Percentiles rank a stretch among this genome's conserved stretches.
phyloP scores from a whole-genome alignment of 192 early-diverging fungal genomes.

The Umbelopsis sp. region DNA sequence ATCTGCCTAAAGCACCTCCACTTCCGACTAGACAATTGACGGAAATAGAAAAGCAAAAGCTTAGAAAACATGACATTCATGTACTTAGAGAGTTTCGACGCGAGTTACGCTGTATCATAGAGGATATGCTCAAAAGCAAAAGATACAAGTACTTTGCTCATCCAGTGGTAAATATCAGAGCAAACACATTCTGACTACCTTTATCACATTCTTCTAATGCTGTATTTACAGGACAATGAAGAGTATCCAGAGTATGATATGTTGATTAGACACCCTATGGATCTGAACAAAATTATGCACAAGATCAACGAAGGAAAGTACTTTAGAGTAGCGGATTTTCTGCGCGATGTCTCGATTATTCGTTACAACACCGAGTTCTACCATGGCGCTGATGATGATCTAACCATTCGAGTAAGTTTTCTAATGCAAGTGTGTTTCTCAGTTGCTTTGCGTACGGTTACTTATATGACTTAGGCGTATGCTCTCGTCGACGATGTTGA shows the following conservation, averaged over 20 bases:
- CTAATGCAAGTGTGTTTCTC: no score
- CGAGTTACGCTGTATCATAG: slow-evolving; percentile 55
- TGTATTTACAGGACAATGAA: neutral
- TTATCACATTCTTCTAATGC: neutral
- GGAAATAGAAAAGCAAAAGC: slow-evolving; percentile 44
- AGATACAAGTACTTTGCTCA: slow-evolving; percentile 46
- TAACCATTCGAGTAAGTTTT: slow-evolving; percentile 10
- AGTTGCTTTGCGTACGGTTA: neutral
- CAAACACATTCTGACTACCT: slow-evolving; percentile 38
- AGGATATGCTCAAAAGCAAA: slow-evolving; percentile 54
- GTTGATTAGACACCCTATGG: slow-evolving; percentile 52
- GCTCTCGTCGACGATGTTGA: slow-evolving; percentile 8
- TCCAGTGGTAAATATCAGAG: slow-evolving; percentile 44
- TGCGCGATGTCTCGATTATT: slow-evolving; percentile 48
- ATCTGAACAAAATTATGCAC: slow-evolving; percentile 49
- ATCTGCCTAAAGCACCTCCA: slow-evolving; percentile 46
- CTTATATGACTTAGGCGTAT: neutral
- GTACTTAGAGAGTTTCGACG: slow-evolving; percentile 58
- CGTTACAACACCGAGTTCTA: slow-evolving; percentile 35
- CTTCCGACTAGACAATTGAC: slow-evolving; percentile 57
- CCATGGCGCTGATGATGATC: slow-evolving; percentile 18
- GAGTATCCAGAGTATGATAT: slow-evolving; percentile 42
- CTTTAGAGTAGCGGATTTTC: slow-evolving; percentile 34
- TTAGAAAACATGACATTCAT: slow-evolving; percentile 55
- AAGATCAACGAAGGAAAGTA: slow-evolving; percentile 49